Percentiles rank a stretch among this genome's conserved stretches.
These are phyloP conservation scores for Ogataea pilisensis DNA, from an alignment of 805 yeast genomes.

Conservation along the genomic window DNA sequence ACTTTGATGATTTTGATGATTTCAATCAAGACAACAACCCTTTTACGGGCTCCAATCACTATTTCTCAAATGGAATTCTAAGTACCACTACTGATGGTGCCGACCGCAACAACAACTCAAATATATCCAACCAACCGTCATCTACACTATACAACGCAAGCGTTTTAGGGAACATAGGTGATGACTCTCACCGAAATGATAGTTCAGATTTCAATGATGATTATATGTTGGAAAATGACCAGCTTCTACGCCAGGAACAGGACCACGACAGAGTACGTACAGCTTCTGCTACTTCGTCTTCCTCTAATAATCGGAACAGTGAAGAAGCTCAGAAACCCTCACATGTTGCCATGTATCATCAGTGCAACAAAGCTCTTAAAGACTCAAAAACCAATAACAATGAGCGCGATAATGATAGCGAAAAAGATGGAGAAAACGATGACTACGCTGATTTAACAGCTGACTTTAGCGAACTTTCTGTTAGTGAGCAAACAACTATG, in stretches of 20 bases:
- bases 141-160: not conserved
- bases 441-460: slow-evolving; percentile 3
- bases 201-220: no score
- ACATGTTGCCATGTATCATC: no score
- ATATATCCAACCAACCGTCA: not conserved
- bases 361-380: not conserved
- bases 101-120: not conserved
- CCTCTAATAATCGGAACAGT: not conserved
- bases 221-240: no score
- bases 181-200: not conserved
- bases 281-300: not conserved
- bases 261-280: no score
- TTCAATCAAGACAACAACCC: slow-evolving; percentile 33
- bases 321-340: no score
- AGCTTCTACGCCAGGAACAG: no score
- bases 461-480: slow-evolving; percentile 8
- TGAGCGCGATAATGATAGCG: not conserved
- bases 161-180: not conserved
- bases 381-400: not conserved
- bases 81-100: slow-evolving; percentile 8
- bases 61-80: slow-evolving; percentile 26
- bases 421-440: slow-evolving; percentile 2
- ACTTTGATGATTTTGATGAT: slow-evolving; percentile 30
- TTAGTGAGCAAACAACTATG: slow-evolving; percentile 15
- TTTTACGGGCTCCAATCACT: slow-evolving; percentile 32